Evolutionary conservation across 2,329 filamentous ascomycete genomes (phyloP), one percentile per base, ranked within the genome.

Genomic region (Aaosphaeria pasadenensis): DNA sequence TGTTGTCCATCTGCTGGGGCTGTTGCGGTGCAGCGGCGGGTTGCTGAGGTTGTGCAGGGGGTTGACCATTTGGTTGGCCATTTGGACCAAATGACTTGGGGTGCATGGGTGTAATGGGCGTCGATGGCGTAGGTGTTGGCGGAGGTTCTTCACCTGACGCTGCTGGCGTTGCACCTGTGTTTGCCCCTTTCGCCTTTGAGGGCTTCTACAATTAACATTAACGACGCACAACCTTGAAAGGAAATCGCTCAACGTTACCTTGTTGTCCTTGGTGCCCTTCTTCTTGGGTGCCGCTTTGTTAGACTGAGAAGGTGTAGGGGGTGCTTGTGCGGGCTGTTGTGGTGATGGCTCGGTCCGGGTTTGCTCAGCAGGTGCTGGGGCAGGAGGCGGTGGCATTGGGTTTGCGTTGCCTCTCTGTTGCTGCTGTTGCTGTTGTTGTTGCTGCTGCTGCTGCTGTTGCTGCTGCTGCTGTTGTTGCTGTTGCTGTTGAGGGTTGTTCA

Each of bases 211-310:
- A 65, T 66, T 58, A 64, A 63, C 59, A 65, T 70, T 59, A 70
- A 65, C 56, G 54, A 48, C 60, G 61, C 53, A 57, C 60, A 54
- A 53, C 33, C 6, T 13, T 40, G 9, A 38, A 52, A 30, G 32
- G 51, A 48, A 54, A 58, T 47, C 51, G 51, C 58, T 61, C 64
- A 62, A 63, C 75, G 54, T 74, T 80, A 88, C 86, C 84, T 89
- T 89, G 70, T 86, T 87, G 5, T 81, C 75, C 51, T 76, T 79
- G 70, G 86, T 86, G 5, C 73, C 74, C 75, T 89, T 88, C 80
- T 92, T 92, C 55, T 89, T 91, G 1, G 87, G 86, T 32, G 82
- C 84, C 4, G 86, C 71, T 75, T 92, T 92, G 63, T 84, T 86
- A 1, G 76, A 69, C 64, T 89, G 87, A 44, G 83, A 85, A 1